Conservation (phyloP, 2,329 filamentous ascomycete genomes). For the Graphium sp. region DNA sequence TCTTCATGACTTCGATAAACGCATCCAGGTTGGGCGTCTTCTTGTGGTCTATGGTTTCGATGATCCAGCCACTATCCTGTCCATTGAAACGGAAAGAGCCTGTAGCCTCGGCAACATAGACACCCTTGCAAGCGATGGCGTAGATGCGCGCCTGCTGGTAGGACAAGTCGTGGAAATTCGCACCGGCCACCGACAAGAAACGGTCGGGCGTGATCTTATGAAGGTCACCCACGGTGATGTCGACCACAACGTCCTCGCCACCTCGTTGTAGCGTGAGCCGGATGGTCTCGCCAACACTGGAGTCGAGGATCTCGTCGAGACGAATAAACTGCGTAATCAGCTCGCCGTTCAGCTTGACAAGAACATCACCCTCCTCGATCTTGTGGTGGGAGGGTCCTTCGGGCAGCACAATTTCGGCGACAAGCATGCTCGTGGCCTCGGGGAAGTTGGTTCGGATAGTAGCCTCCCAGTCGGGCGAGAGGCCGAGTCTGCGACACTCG, state of each 20-base stretch:
- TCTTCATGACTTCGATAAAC: constrained; percentile 83
- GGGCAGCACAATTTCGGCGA: constrained; percentile 86
- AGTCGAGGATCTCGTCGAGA: constrained; percentile 82
- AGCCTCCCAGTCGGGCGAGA: constrained; percentile 75
- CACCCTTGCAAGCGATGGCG: constrained; percentile 78
- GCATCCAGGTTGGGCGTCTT: constrained; percentile 74
- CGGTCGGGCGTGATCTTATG: constrained; percentile 91
- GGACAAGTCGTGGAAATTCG: constrained; percentile 87
- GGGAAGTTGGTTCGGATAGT: constrained; percentile 71
- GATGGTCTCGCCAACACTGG: constrained; percentile 64
- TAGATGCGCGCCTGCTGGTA: constrained; percentile 97
- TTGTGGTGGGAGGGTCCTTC: constrained; percentile 76
- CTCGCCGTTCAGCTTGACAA: constrained; percentile 86
- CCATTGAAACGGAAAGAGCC: constrained; percentile 92
- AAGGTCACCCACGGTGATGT: constrained; percentile 73
- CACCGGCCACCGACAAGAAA: constrained; percentile 86
- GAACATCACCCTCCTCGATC: constrained; percentile 84
- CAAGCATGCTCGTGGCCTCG: constrained; percentile 89
- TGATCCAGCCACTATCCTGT: constrained; percentile 80
- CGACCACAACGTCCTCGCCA: constrained; percentile 71
- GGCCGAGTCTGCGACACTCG: constrained; percentile 77
- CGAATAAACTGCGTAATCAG: constrained; percentile 85
- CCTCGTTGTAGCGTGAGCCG: constrained; percentile 74
- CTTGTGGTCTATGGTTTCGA: constrained; percentile 84
- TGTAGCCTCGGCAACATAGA: constrained; percentile 87